phyloP scores from a whole-genome alignment of 306 rosid species.

The Glycine soja region DNA sequence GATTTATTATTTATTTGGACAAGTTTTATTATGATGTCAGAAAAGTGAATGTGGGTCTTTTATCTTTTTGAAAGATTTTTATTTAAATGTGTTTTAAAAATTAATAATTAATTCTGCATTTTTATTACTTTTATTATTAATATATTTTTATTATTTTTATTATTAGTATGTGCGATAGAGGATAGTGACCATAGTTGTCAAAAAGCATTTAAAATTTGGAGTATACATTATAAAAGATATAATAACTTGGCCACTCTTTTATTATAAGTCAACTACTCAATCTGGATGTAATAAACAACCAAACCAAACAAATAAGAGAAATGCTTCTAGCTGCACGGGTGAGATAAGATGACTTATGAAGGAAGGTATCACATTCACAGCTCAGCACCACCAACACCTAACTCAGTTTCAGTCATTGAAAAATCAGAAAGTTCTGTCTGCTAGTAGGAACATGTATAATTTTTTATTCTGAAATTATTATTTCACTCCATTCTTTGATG shows the following conservation, averaged over 20 bases:
- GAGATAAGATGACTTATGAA: slow-evolving; percentile 39
- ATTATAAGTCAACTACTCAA: slow-evolving; percentile 45
- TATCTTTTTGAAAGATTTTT: too few relatives aligned
- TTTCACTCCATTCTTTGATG: slow-evolving; percentile 7
- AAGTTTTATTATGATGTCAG: too few relatives aligned
- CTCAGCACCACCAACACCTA: slow-evolving; percentile 53
- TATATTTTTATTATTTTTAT: too few relatives aligned
- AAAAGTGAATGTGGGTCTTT: too few relatives aligned
- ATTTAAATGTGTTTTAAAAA: too few relatives aligned
- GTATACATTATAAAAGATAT: slow-evolving; percentile 11
- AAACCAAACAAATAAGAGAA: slow-evolving; percentile 32
- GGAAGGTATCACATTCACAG: slow-evolving; percentile 49
- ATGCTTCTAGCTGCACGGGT: slow-evolving; percentile 36
- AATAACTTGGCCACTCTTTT: slow-evolving; percentile 25
- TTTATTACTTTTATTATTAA: too few relatives aligned
- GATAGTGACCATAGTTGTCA: background rate
- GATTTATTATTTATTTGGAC: too few relatives aligned
- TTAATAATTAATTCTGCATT: too few relatives aligned
- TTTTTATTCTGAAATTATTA: slow-evolving; percentile 1
- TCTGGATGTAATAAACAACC: slow-evolving; percentile 33
- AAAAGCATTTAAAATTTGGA: slow-evolving; percentile 25
- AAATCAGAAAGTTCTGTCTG: slow-evolving; percentile 29
- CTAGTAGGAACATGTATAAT: slow-evolving; percentile 3
- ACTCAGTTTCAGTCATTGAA: slow-evolving; percentile 20
- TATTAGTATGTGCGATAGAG: too few relatives aligned